These are phyloP conservation scores for Priceomyces melissophilus DNA, from an alignment of 805 yeast genomes.

Conservation along the genomic window DNA sequence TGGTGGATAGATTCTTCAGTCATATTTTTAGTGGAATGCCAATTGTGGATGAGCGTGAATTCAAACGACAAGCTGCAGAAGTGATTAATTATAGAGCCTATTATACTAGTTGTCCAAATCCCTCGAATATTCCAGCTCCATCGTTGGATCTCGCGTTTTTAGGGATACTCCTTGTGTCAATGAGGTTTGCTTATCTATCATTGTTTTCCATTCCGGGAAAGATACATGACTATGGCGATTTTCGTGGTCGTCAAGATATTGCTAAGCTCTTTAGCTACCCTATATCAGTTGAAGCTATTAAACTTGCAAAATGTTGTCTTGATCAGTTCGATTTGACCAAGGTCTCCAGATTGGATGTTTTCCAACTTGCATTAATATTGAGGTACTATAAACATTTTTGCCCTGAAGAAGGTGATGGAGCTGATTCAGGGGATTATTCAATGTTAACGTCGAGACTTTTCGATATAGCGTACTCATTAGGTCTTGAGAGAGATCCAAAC, in stretches of 20 bases:
- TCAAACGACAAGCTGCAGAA: slow-evolving; percentile 34
- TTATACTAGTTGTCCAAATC: slow-evolving; percentile 5
- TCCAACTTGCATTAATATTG: slow-evolving; percentile 49
- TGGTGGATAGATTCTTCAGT: slow-evolving; percentile 49
- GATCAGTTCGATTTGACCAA: slow-evolving; percentile 18
- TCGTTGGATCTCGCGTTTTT: slow-evolving; percentile 17
- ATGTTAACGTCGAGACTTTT: slow-evolving; percentile 26
- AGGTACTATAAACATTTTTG: slow-evolving; percentile 42
- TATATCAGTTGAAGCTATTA: neutral
- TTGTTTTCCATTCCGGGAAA: slow-evolving; percentile 9
- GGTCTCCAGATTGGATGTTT: slow-evolving; percentile 43
- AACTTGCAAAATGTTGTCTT: slow-evolving; percentile 13
- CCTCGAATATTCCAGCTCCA: slow-evolving; percentile 23
- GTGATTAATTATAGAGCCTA: slow-evolving; percentile 24
- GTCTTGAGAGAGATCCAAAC: slow-evolving; percentile 45
- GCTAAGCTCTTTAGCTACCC: neutral
- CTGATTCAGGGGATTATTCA: slow-evolving; percentile 27
- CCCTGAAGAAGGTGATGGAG: slow-evolving; percentile 45
- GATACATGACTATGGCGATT: slow-evolving; percentile 7
- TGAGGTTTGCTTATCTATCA: slow-evolving; percentile 18
- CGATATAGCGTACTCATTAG: slow-evolving; percentile 44
- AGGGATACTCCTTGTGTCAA: slow-evolving; percentile 17
- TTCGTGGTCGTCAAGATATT: slow-evolving; percentile 8
- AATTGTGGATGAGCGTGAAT: slow-evolving; percentile 54
- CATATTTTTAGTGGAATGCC: slow-evolving; percentile 60